A percentile compares a stretch with the other conserved stretches of the same genome.
phyloP scores from a whole-genome alignment of 805 yeast genomes.

The Yarrowia sp. region DNA sequence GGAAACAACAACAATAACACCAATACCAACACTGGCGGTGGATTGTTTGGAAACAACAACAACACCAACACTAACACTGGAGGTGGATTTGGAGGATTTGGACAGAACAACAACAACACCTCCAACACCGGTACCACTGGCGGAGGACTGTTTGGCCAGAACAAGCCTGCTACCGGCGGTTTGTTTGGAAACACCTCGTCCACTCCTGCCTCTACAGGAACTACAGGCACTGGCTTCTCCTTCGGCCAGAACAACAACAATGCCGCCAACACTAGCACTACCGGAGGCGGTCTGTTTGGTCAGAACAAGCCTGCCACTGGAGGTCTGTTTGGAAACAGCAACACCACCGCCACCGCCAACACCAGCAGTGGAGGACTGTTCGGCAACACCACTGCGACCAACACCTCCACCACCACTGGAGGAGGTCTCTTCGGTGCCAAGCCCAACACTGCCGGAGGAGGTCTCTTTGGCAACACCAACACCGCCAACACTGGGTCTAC shows the following conservation, averaged over 20 bases:
- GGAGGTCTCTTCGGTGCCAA: conserved; percentile 44
- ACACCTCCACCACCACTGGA: conserved; percentile 43
- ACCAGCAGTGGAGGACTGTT: conserved; percentile 41
- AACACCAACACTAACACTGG: conserved; percentile 41
- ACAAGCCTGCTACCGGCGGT: conserved; percentile 43
- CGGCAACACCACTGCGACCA: conserved; percentile 43
- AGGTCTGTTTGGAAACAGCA: conserved; percentile 46
- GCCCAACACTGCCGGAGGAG: conserved; percentile 41
- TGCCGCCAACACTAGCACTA: conserved; percentile 43
- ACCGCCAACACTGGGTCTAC: conserved; percentile 37
- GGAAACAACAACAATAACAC: conserved; percentile 41
- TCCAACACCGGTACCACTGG: conserved; percentile 41
- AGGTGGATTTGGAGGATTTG: conserved; percentile 39
- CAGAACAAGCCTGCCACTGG: conserved; percentile 41
- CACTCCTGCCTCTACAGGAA: conserved; percentile 36
- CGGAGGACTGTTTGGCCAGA: conserved; percentile 43
- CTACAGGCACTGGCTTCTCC: conserved; percentile 46
- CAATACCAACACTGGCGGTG: conserved; percentile 40
- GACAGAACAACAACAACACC: conserved; percentile 31
- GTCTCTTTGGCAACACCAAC: conserved; percentile 41
- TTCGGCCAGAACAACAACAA: conserved; percentile 49
- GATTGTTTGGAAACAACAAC: conserved; percentile 41
- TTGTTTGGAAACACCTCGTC: conserved; percentile 43
- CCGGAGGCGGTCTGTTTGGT: conserved; percentile 47
- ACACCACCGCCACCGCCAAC: conserved; percentile 44